Evolutionary conservation across 2,329 filamentous ascomycete species (phyloP).

Genomic region (Lecanosticta acicola): DNA sequence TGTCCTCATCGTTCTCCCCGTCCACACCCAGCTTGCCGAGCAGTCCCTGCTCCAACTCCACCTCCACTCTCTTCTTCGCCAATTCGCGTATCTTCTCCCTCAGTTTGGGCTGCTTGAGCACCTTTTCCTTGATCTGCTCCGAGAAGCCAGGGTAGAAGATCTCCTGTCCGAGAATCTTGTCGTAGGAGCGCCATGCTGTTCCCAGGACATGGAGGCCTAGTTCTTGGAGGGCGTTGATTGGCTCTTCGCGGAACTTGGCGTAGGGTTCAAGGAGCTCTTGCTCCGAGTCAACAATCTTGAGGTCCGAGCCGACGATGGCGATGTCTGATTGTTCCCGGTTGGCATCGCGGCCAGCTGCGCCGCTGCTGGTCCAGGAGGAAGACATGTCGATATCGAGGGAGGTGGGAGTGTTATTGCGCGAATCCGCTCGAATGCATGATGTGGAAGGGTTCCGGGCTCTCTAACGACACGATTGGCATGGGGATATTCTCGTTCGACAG

Average conservation of each 20-base stretch:
- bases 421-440: neutral
- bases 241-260: constrained; percentile 72
- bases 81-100: constrained; percentile 69
- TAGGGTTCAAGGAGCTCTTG: constrained; percentile 73
- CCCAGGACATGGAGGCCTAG: constrained; percentile 89
- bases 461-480: no score
- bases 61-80: constrained; percentile 64
- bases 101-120: constrained; percentile 71
- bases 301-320: constrained; percentile 41
- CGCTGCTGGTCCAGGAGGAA: neutral
- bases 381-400: neutral
- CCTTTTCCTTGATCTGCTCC: constrained; percentile 76
- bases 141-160: constrained; percentile 90
- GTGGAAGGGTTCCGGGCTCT: no score
- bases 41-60: constrained; percentile 72
- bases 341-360: neutral
- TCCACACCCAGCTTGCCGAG: constrained; percentile 47
- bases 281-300: constrained; percentile 49
- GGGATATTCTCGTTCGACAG: no score
- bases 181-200: constrained; percentile 91
- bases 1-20: constrained; percentile 51
- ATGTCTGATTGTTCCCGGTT: constrained; percentile 33
- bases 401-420: neutral
- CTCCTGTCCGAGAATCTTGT: constrained; percentile 81
- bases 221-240: constrained; percentile 80